phyloP scores from a whole-genome alignment of 2,329 filamentous ascomycete species.

The Pyrenophora graminea region DNA sequence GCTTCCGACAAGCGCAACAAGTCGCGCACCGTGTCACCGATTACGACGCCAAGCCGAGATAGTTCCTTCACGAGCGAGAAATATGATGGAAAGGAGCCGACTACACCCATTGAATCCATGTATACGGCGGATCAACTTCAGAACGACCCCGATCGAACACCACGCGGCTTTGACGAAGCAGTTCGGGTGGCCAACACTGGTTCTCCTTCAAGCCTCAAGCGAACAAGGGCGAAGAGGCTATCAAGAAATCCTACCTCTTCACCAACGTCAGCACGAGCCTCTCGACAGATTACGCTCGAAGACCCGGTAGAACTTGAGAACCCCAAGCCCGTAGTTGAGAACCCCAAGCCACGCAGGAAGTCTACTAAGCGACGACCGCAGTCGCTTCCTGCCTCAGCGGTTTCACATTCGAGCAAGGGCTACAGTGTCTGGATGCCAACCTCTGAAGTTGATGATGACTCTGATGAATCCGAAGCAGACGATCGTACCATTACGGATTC shows the following conservation, averaged over 20 bases:
- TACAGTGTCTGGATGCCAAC: conserved; percentile 57
- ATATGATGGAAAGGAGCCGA: conserved; percentile 14
- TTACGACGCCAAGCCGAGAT: conserved; percentile 46
- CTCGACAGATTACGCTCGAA: conserved; percentile 43
- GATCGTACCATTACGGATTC: conserved; percentile 24
- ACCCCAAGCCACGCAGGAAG: conserved; percentile 33
- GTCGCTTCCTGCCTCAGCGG: conserved; percentile 22
- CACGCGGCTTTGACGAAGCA: conserved; percentile 45
- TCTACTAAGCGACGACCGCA: conserved; percentile 38
- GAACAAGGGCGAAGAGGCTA: conserved; percentile 47
- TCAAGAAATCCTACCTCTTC: conserved; percentile 37
- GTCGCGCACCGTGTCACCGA: conserved; percentile 41
- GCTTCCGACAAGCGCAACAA: conserved; percentile 36
- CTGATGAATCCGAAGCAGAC: conserved; percentile 35
- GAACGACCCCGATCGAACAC: conserved; percentile 36
- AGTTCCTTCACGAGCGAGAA: conserved; percentile 34
- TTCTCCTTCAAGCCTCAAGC: conserved; percentile 41
- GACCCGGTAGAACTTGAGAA: conserved; percentile 32
- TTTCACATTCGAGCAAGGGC: conserved; percentile 42
- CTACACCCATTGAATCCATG: conserved; percentile 23
- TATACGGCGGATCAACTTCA: conserved; percentile 16
- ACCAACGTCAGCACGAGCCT: conserved; percentile 34
- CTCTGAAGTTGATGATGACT: conserved; percentile 43
- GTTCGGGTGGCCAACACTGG: conserved; percentile 36
- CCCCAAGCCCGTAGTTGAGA: conserved; percentile 17